phyloP scores from a whole-genome alignment of 805 yeast genomes.

The Jamesozyma hellenica region DNA sequence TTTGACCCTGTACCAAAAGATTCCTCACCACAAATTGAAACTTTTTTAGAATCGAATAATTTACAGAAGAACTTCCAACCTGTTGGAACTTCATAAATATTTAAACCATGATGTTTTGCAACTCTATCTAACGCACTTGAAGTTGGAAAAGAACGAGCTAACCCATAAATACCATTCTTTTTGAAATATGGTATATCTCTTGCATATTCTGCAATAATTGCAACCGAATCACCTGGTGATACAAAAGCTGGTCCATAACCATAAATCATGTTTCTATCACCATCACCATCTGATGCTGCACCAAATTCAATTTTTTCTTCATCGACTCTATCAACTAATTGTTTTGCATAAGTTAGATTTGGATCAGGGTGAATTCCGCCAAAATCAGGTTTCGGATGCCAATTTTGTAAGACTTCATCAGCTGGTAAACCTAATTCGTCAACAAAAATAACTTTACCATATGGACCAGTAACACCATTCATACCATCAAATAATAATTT shows the following conservation, averaged over 20 bases:
- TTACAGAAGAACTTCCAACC: conserved; percentile 99
- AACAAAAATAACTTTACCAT: conserved; percentile 74
- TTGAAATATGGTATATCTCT: conserved; percentile 79
- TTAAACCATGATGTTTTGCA: conserved; percentile 63
- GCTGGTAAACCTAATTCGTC: conserved; percentile 74
- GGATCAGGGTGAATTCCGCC: conserved; percentile 99
- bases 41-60: conserved; percentile 82
- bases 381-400: conserved; percentile 75
- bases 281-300: conserved; percentile 99
- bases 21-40: conserved; percentile 97
- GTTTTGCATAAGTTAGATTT: conserved; percentile 84
- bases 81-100: conserved; percentile 94
- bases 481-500: conserved; percentile 78
- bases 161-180: conserved; percentile 76
- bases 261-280: conserved; percentile 97
- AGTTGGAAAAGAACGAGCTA: conserved; percentile 97
- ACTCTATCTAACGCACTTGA: conserved; percentile 89
- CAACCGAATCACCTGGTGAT: conserved; percentile 97
- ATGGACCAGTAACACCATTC: conserved; percentile 96
- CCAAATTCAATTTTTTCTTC: conserved; percentile 77
- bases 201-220: conserved; percentile 93
- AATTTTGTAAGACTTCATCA: conserved; percentile 63
- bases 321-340: conserved; percentile 80
- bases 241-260: conserved; percentile 88
- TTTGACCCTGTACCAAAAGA: conserved; percentile 97